phyloP scores from a whole-genome alignment of 345 rosid species.

The Viola odorata region DNA sequence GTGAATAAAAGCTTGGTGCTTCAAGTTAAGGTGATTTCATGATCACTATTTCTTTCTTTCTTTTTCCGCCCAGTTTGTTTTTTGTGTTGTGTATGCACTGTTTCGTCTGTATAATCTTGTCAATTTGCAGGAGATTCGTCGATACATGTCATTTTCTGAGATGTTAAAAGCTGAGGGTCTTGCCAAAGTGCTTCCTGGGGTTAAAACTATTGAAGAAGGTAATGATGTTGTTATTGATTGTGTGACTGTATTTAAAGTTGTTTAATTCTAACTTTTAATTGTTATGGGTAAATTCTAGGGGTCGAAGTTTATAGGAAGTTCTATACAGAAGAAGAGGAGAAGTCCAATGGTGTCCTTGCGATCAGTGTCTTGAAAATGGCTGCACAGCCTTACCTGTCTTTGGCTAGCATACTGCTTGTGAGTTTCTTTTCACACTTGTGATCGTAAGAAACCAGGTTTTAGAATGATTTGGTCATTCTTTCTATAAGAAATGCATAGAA shows the following conservation, averaged over 20 bases:
- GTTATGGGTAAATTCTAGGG: constrained; percentile 29
- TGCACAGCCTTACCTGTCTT: constrained; percentile 47
- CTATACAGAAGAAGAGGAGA: constrained; percentile 65
- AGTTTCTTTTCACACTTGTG: too few relatives aligned
- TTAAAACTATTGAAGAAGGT: constrained; percentile 66
- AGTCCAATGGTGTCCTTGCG: constrained; percentile 61
- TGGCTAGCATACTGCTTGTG: constrained; percentile 60
- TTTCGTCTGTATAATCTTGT: constrained; percentile 8
- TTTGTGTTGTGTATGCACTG: too few relatives aligned
- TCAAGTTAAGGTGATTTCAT: constrained; percentile 61
- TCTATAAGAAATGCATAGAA: too few relatives aligned
- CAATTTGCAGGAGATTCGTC: constrained; percentile 43
- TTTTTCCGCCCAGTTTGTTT: too few relatives aligned
- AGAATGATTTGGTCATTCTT: too few relatives aligned
- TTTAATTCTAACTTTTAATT: background rate
- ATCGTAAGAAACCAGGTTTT: too few relatives aligned
- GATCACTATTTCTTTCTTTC: background rate
- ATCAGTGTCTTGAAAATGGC: constrained; percentile 40
- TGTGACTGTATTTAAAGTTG: background rate
- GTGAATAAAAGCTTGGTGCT: constrained; percentile 59
- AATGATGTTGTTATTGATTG: background rate
- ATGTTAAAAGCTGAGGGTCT: too few relatives aligned
- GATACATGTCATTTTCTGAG: constrained; percentile 50
- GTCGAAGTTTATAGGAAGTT: constrained; percentile 56
- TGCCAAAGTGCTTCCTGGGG: constrained; percentile 68